These are phyloP conservation scores for Porphyrellus cyaneotinctus DNA, from an alignment of 768 basidiomycete species.

Conservation along the genomic window DNA sequence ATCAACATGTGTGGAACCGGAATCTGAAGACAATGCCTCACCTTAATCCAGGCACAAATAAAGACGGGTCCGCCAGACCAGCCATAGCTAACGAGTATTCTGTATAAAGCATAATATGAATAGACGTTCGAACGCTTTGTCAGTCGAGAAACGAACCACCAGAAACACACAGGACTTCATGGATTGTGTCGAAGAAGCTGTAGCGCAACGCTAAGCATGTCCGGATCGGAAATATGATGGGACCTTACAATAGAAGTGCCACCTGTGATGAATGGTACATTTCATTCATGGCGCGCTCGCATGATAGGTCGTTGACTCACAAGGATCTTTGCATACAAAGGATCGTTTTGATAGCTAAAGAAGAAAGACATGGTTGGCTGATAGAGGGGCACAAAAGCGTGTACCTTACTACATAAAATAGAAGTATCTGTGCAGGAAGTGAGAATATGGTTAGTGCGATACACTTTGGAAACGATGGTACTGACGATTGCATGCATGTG, in stretches of 20 bases:
- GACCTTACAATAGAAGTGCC: not conserved
- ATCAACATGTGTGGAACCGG: no score
- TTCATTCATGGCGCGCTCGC: not conserved
- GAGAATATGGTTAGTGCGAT: not conserved
- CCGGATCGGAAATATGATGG: not conserved
- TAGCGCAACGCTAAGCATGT: not conserved
- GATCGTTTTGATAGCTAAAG: conserved; percentile 8
- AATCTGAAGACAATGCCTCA: not conserved
- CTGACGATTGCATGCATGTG: no score
- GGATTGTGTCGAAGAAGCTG: not conserved
- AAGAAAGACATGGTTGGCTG: not conserved
- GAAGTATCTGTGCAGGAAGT: conserved; percentile 1
- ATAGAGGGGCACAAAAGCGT: not conserved
- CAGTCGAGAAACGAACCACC: conserved; percentile 5
- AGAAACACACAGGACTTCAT: conserved; percentile 4
- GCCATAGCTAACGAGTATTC: conserved; percentile 1
- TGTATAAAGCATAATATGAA: not conserved
- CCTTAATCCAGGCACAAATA: not conserved
- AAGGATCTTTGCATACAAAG: not conserved
- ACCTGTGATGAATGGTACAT: not conserved
- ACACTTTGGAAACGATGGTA: not conserved
- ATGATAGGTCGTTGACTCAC: not conserved
- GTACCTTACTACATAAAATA: conserved; percentile 3
- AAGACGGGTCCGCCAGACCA: not conserved
- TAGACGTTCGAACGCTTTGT: not conserved